Percentiles rank a stretch among this genome's conserved stretches.
phyloP scores from a whole-genome alignment of 2,329 filamentous ascomycete species.

The Rhinocladiella similis region DNA sequence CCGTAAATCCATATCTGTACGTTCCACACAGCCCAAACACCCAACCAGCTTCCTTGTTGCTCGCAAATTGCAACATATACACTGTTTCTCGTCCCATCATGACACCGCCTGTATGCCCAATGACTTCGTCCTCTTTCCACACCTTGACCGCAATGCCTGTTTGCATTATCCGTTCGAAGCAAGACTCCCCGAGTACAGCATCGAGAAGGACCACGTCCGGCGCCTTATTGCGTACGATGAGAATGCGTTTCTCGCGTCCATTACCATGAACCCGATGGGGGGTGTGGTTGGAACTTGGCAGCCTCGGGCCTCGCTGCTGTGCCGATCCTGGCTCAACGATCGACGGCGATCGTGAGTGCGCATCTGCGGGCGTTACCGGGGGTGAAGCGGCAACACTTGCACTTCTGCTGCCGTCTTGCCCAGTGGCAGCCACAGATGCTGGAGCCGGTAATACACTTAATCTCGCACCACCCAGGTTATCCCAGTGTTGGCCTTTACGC shows the following conservation, averaged over 20 bases:
- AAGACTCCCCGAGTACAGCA: slow-evolving; percentile 78
- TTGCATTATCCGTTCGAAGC: slow-evolving; percentile 79
- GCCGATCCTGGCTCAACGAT: slow-evolving; percentile 26
- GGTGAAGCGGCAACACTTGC: slow-evolving; percentile 25
- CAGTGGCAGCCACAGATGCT: background rate
- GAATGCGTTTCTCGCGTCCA: slow-evolving; percentile 78
- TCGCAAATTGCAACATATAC: slow-evolving; percentile 66
- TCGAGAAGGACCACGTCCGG: slow-evolving; percentile 70
- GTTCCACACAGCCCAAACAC: slow-evolving; percentile 56
- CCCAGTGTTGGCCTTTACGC: slow-evolving; percentile 76
- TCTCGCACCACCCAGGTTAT: slow-evolving; percentile 81
- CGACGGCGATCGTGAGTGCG: slow-evolving; percentile 30
- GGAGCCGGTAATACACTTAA: slow-evolving; percentile 73
- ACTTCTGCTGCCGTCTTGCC: slow-evolving; percentile 1
- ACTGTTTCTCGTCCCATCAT: slow-evolving; percentile 58
- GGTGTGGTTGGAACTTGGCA: slow-evolving; percentile 30
- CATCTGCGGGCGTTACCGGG: slow-evolving; percentile 13
- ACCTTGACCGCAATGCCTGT: slow-evolving; percentile 87
- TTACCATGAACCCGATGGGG: slow-evolving; percentile 53
- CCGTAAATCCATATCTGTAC: slow-evolving; percentile 45
- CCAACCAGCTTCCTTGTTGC: slow-evolving; percentile 55
- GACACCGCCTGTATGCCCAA: slow-evolving; percentile 58
- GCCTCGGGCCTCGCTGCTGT: slow-evolving; percentile 30
- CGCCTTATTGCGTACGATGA: slow-evolving; percentile 68
- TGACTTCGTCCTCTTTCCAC: slow-evolving; percentile 72